phyloP scores from a whole-genome alignment of 768 basidiomycete genomes.

The Sistotremastrum suecicum region DNA sequence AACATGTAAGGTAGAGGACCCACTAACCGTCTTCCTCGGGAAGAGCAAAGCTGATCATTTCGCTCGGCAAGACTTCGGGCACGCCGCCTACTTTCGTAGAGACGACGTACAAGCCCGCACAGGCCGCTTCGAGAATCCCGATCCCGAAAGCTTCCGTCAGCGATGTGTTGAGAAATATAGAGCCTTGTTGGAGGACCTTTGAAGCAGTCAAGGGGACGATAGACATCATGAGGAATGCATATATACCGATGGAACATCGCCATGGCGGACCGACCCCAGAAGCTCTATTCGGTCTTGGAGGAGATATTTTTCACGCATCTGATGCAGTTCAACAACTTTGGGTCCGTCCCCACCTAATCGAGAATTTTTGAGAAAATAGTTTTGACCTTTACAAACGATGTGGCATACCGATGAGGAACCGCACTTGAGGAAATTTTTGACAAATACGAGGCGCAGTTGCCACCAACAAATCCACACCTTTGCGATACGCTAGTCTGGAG shows the following conservation, averaged over 20 bases:
- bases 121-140: slow-evolving; percentile 94
- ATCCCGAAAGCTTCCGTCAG: slow-evolving; percentile 96
- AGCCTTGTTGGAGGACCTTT: slow-evolving; percentile 73
- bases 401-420: slow-evolving; percentile 70
- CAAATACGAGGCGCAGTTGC: slow-evolving; percentile 88
- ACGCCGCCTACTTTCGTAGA: slow-evolving; percentile 91
- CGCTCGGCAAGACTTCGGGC: slow-evolving; percentile 83
- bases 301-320: slow-evolving; percentile 85
- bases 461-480: slow-evolving; percentile 91
- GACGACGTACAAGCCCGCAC: slow-evolving; percentile 87
- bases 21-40: slow-evolving; percentile 84
- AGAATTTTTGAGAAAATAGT: background rate
- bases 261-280: slow-evolving; percentile 66
- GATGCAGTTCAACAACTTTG: slow-evolving; percentile 85
- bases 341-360: slow-evolving; percentile 75
- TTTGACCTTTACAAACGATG: background rate
- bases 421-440: slow-evolving; percentile 68
- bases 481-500: slow-evolving; percentile 84
- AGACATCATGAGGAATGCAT: background rate
- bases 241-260: slow-evolving; percentile 70
- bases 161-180: slow-evolving; percentile 91
- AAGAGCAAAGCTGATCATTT: slow-evolving; percentile 91
- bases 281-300: slow-evolving; percentile 89
- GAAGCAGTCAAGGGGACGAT: background rate
- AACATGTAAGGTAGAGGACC: background rate